Conservation (phyloP, 192 early-diverging fungal genomes). For the Backusella sp. region DNA sequence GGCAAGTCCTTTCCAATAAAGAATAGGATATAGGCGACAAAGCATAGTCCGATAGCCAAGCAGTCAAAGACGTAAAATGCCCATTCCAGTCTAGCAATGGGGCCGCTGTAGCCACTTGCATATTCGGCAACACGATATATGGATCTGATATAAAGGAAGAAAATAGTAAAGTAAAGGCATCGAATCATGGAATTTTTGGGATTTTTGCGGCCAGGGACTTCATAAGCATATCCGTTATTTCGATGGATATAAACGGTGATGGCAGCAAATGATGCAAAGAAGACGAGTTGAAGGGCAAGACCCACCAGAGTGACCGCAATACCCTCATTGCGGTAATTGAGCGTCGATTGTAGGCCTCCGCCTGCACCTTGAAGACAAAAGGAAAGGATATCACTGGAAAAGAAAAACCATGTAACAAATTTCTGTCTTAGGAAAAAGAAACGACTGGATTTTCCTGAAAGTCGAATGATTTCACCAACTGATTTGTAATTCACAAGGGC, state of each 20-base stretch:
- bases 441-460: background rate
- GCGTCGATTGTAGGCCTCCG: background rate
- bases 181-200: background rate
- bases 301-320: conserved; percentile 9
- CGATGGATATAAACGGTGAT: conserved; percentile 6
- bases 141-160: conserved; percentile 6
- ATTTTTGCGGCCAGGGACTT: background rate
- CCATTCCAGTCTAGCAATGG: background rate
- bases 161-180: background rate
- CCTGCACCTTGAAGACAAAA: conserved; percentile 36
- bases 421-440: conserved; percentile 34
- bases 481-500: conserved; percentile 49
- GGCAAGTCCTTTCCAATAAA: conserved; percentile 2
- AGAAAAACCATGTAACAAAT: conserved; percentile 50
- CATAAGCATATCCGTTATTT: background rate
- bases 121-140: conserved; percentile 13
- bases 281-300: background rate
- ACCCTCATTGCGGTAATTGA: background rate
- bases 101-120: background rate
- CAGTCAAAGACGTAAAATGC: conserved; percentile 8
- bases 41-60: background rate
- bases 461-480: conserved; percentile 34
- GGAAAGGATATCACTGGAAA: conserved; percentile 45
- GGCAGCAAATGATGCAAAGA: conserved; percentile 3
- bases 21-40: background rate